Evolutionary conservation across 2,329 filamentous ascomycete species (phyloP).

Genomic region (Colletotrichum spinosum): DNA sequence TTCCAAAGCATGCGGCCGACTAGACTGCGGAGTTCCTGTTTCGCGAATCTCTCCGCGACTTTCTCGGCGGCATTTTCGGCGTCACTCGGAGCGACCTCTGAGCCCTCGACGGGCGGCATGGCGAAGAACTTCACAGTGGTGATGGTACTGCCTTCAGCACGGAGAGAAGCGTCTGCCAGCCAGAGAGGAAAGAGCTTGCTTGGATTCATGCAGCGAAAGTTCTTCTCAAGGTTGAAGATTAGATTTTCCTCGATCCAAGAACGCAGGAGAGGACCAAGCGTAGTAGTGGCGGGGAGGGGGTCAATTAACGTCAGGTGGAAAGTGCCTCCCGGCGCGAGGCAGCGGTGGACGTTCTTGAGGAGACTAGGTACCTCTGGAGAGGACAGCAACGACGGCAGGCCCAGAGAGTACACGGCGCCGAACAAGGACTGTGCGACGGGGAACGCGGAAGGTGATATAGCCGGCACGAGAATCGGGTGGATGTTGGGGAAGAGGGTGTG

Average conservation of each 20-base stretch:
- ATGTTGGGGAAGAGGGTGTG: conserved; percentile 52
- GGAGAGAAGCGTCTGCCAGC: conserved; percentile 66
- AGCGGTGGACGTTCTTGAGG: conserved; percentile 67
- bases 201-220: conserved; percentile 70
- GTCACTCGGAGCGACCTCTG: conserved; percentile 39
- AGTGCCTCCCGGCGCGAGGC: conserved; percentile 65
- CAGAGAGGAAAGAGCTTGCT: conserved; percentile 68
- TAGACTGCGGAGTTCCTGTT: conserved; percentile 62
- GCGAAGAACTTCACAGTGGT: conserved; percentile 64
- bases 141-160: conserved; percentile 59
- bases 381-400: conserved; percentile 67
- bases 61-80: conserved; percentile 37
- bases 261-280: conserved; percentile 66
- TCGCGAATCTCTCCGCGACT: conserved; percentile 47
- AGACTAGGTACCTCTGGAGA: conserved; percentile 67
- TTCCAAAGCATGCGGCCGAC: conserved; percentile 70
- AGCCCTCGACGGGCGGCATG: conserved; percentile 46
- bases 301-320: conserved; percentile 73
- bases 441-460: conserved; percentile 48
- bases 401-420: conserved; percentile 62
- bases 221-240: conserved; percentile 67
- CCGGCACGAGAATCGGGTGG: conserved; percentile 52
- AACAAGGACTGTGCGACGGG: conserved; percentile 58
- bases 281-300: conserved; percentile 66
- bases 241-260: conserved; percentile 73